These are phyloP conservation scores for Xylariaceae sp. DNA, from an alignment of 2,329 filamentous ascomycete genomes.

Conservation along the genomic window DNA sequence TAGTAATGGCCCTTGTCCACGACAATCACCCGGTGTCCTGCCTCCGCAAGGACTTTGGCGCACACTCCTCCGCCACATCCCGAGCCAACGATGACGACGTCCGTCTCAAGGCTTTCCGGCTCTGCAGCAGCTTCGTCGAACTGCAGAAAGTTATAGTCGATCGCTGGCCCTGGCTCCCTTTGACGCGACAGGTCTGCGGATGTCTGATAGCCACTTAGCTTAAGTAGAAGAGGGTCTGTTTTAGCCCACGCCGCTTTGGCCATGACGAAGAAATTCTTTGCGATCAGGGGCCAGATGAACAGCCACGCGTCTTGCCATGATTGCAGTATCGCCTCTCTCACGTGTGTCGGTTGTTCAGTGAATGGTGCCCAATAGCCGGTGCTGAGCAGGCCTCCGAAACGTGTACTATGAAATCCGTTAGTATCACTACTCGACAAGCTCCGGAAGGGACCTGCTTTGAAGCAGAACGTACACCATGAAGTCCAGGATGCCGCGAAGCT, in stretches of 20 bases:
- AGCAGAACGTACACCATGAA: constrained; percentile 1
- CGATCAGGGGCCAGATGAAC: constrained; percentile 46
- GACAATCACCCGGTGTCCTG: constrained; percentile 51
- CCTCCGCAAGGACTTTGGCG: constrained; percentile 60
- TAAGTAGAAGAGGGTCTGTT: constrained; percentile 48
- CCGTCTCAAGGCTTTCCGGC: constrained; percentile 63
- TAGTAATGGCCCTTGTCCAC: constrained; percentile 66
- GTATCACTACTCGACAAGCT: background rate
- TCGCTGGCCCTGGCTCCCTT: constrained; percentile 40
- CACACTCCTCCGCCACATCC: constrained; percentile 66
- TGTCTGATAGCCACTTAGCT: constrained; percentile 53
- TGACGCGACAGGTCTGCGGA: constrained; percentile 44
- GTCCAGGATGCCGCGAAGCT: constrained; percentile 1
- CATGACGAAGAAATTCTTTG: constrained; percentile 11
- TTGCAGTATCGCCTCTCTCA: background rate
- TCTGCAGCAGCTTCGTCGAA: constrained; percentile 34
- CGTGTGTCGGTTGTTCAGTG: constrained; percentile 1
- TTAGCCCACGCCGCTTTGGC: constrained; percentile 47
- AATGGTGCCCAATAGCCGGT: constrained; percentile 4
- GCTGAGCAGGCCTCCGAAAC: constrained; percentile 7
- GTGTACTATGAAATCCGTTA: background rate
- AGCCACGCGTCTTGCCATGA: background rate
- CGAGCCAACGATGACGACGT: constrained; percentile 68
- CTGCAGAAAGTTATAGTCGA: constrained; percentile 57
- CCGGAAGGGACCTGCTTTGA: background rate